A percentile compares a stretch with the other conserved stretches of the same genome.
Evolutionary conservation across 2,329 filamentous ascomycete genomes (phyloP).

Genomic region (Colletotrichum chrysophilum): DNA sequence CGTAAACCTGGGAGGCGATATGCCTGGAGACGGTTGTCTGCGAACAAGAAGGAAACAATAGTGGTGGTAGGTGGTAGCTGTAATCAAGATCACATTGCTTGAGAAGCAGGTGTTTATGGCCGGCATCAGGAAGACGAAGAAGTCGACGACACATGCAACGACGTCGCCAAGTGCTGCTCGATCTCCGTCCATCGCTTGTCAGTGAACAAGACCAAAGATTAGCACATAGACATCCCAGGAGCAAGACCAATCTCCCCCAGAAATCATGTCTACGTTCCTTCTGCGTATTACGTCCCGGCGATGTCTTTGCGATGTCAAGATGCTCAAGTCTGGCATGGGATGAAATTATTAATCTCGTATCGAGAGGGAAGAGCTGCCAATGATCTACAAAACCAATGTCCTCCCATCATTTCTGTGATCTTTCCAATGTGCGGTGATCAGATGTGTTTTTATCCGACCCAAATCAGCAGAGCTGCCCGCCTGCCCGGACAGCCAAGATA

Average conservation of each 20-base stretch:
- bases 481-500: neutral
- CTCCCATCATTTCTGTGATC: slow-evolving; percentile 1
- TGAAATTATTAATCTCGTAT: slow-evolving; percentile 10
- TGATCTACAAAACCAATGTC: slow-evolving; percentile 17
- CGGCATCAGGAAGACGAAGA: neutral
- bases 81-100: neutral
- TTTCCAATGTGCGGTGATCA: slow-evolving; percentile 10
- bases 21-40: neutral
- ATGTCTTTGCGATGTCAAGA: neutral
- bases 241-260: neutral
- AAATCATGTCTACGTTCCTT: neutral
- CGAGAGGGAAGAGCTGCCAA: neutral
- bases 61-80: neutral
- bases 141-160: neutral
- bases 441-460: neutral
- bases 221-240: neutral
- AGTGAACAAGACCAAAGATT: neutral
- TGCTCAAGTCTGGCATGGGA: neutral
- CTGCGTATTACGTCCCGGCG: neutral
- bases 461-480: neutral
- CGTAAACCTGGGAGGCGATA: neutral
- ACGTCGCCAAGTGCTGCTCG: neutral
- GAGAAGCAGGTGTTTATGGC: neutral
- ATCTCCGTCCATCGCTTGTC: fast-evolving
- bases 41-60: neutral